phyloP scores from a whole-genome alignment of 768 basidiomycete genomes.

The Cystofilobasidium ferigula region DNA sequence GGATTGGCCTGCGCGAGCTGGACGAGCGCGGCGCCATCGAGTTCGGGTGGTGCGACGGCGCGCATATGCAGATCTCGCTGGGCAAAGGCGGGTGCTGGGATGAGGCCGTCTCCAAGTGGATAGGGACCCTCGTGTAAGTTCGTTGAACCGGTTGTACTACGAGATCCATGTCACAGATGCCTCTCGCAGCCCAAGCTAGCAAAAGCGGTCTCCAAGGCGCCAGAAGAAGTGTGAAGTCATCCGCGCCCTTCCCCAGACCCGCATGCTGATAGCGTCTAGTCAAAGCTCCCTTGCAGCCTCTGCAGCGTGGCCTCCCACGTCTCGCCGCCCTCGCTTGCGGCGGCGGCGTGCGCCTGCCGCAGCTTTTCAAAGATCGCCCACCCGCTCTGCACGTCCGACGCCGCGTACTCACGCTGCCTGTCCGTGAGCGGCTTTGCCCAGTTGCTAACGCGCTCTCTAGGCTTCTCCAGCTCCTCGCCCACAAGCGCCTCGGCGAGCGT shows the following conservation, averaged over 20 bases:
- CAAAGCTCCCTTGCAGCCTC: too few species aligned
- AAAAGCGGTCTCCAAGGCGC: too few species aligned
- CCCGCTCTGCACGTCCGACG: background rate
- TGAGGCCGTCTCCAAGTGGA: background rate
- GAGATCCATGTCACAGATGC: too few species aligned
- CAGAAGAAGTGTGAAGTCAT: too few species aligned
- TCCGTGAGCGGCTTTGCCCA: background rate
- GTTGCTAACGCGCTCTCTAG: background rate
- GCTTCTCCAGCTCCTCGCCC: background rate
- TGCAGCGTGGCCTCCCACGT: background rate
- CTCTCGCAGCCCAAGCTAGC: too few species aligned
- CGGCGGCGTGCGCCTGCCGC: background rate
- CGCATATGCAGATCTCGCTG: constrained; percentile 58
- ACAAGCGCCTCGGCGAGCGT: background rate
- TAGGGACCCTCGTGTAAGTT: background rate
- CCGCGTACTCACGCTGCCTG: background rate
- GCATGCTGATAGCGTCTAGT: too few species aligned
- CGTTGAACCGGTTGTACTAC: too few species aligned
- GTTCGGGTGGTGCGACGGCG: constrained; percentile 55
- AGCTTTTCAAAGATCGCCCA: background rate
- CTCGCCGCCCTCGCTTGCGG: background rate
- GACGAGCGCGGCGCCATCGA: constrained; percentile 56
- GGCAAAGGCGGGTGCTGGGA: constrained; percentile 14
- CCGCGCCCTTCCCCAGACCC: too few species aligned
- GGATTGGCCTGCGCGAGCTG: constrained; percentile 64